A percentile compares a stretch with the other conserved stretches of the same genome.
Conservation (phyloP, 345 rosid genomes). For the Trapa incisa region DNA sequence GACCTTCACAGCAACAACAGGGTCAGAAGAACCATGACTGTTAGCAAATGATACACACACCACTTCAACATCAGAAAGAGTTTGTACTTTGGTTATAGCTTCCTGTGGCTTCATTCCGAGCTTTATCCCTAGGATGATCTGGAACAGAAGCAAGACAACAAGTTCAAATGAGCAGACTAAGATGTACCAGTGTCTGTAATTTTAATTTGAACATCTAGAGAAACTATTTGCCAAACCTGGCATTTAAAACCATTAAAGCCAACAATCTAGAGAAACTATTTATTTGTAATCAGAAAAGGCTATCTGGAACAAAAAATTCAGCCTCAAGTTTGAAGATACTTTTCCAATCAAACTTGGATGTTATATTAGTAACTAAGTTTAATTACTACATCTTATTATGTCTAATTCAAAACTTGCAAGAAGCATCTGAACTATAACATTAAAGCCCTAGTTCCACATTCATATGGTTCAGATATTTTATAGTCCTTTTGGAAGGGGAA, state of each 20-base stretch:
- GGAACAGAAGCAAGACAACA: conserved; percentile 8
- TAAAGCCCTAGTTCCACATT: not conserved
- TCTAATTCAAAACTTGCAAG: not conserved
- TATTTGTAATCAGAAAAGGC: not conserved
- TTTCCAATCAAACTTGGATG: not conserved
- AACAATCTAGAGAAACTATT: not conserved
- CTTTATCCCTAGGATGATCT: conserved; percentile 82
- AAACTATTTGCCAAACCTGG: not conserved
- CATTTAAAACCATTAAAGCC: not conserved
- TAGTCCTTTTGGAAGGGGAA: not conserved
- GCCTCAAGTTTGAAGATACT: not conserved
- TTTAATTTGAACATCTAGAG: not conserved
- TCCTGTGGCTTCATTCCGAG: conserved; percentile 72
- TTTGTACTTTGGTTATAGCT: conserved; percentile 58
- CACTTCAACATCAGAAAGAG: conserved; percentile 92
- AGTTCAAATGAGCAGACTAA: conserved; percentile 1
- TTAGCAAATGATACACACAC: conserved; percentile 59
- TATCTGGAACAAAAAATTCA: not conserved
- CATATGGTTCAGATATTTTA: not conserved
- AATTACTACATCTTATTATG: not conserved
- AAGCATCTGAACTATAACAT: not conserved
- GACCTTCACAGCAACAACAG: conserved; percentile 86
- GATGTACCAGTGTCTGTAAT: not conserved
- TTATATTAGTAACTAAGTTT: not conserved
- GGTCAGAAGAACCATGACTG: conserved; percentile 51